Evolutionary conservation across 2,329 filamentous ascomycete genomes (phyloP).

Genomic region (Colletotrichum zoysiae): DNA sequence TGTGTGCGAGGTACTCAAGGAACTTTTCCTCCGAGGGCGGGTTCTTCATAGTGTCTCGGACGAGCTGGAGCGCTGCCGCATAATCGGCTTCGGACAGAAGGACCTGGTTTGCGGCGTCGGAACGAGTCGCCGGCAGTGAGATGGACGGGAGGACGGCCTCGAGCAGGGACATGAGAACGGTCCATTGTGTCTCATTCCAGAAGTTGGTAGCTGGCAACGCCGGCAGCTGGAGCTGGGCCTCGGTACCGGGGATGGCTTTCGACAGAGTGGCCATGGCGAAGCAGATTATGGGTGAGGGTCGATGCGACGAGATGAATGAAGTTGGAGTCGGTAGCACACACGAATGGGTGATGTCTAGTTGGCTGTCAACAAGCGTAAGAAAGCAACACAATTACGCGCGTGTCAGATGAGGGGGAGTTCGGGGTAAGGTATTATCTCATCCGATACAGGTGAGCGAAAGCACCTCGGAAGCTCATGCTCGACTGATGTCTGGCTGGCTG

Average conservation of each 20-base stretch:
- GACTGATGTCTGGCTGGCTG: slow-evolving; percentile 22
- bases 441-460: slow-evolving; percentile 12
- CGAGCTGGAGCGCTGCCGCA: slow-evolving; percentile 56
- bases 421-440: slow-evolving; percentile 29
- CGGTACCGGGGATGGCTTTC: slow-evolving; percentile 16
- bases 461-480: slow-evolving; percentile 43
- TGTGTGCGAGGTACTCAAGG: slow-evolving; percentile 65
- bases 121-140: slow-evolving; percentile 54
- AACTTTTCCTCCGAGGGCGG: slow-evolving; percentile 59
- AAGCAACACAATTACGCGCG: not conserved
- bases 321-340: not conserved
- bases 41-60: slow-evolving; percentile 52
- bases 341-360: not conserved
- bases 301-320: not conserved
- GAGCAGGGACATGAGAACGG: slow-evolving; percentile 64
- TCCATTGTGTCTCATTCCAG: slow-evolving; percentile 65
- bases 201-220: slow-evolving; percentile 49
- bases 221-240: slow-evolving; percentile 28
- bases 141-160: slow-evolving; percentile 74
- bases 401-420: slow-evolving; percentile 21
- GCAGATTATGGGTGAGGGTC: not conserved
- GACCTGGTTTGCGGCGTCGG: slow-evolving; percentile 57
- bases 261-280: slow-evolving; percentile 28
- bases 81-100: slow-evolving; percentile 64
- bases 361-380: not conserved